Percentiles rank a stretch among this genome's conserved stretches.
Conservation (phyloP, 306 rosid species). For the Citrullus colocynthis region DNA sequence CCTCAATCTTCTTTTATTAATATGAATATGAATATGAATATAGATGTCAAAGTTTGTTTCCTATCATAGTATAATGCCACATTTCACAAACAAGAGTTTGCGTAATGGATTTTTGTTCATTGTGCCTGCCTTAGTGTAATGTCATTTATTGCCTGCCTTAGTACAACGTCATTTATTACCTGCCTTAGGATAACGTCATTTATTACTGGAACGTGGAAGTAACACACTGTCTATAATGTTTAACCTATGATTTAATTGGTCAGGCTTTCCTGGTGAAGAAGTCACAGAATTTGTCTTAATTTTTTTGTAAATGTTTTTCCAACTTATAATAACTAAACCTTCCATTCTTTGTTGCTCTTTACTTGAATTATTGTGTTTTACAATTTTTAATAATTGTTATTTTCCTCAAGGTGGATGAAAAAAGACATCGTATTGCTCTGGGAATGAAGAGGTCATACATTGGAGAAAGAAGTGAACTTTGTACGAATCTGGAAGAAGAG, state of each 20-base stretch:
- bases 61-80: neutral
- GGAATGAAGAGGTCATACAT: constrained; percentile 79
- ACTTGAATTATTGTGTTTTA: neutral
- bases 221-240: neutral
- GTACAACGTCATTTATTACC: neutral
- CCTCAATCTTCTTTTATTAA: neutral
- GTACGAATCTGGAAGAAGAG: constrained; percentile 25
- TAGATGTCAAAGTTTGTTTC: neutral
- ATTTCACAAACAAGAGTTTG: neutral
- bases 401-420: constrained; percentile 51
- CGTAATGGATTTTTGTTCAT: neutral
- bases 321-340: neutral
- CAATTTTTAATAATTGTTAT: neutral
- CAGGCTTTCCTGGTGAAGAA: too few species aligned
- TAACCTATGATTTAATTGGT: neutral
- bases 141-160: too few species aligned
- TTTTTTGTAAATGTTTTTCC: neutral
- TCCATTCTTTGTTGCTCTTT: neutral
- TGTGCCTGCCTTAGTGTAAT: neutral
- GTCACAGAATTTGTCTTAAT: neutral
- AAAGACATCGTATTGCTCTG: constrained; percentile 59
- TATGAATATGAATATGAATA: neutral
- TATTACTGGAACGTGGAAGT: neutral
- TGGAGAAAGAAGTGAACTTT: constrained; percentile 14
- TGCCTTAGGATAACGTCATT: too few species aligned